Base-by-base conservation (phyloP, 441 rosid species). In the Gossypium trilobum region DNA sequence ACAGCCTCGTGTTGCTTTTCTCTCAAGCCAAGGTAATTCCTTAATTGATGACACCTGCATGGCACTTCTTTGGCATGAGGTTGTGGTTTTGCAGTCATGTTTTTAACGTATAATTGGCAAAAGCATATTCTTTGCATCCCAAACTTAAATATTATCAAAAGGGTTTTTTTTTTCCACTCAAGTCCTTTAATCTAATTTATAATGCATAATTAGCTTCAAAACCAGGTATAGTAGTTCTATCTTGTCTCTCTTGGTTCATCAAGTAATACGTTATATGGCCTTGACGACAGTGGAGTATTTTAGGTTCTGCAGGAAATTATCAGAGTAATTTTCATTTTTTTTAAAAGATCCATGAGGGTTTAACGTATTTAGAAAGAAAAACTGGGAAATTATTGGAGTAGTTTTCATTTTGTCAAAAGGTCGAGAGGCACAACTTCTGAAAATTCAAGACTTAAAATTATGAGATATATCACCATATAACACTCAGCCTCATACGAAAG, bases 11-110 rank as follows among this genome's bases (percentile, higher is more conserved):
- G 42, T 76, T 87, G 79, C 81, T 88, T 70, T 90, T 88, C 76
- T 86, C 96, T 66, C 86, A 82, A 80, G 82, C 82, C 73, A 88
- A 90, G 96, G 96, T 90, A 84, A 77, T 67, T 68, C 19, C 60
- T 68, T 31, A 8, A 65, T 66, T 36, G 22, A 52, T 68, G 48
- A 22, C 31, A 29, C 48, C 25, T 14, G 46, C 44, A 29, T 0
- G 20, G 4, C 39, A 29, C 14, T 61, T 58, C 1, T 48, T 50
- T 50, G 33, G 52, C 48, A 29, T 10, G 44, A 51, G 48, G 31
- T 68, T 14, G 2, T 9, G 72, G 36, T 50, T 27, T 68, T 50
- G 14, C 2, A 9, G 20, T 20, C 19, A 44, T 0, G 17, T 42
- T 20, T 42, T 42, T 42, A 48, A 5, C 69, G 0, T 39, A 39